Base-by-base conservation (phyloP, 805 yeast species). In the Blastobotrys chiropterorum region DNA sequence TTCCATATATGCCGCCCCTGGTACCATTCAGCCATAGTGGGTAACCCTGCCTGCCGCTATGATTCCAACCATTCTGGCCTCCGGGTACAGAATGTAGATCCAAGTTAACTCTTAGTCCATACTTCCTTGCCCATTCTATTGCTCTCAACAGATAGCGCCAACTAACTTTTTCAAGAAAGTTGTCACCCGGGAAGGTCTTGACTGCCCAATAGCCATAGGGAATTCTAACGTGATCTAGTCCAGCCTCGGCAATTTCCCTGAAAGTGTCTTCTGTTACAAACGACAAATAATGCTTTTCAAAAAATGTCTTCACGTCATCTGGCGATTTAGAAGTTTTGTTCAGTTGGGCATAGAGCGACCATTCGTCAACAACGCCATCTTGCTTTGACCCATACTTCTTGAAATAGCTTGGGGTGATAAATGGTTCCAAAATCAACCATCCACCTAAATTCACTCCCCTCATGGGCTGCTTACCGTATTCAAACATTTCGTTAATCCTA, bases 131-230 rank as follows among this genome's bases (percentile, higher is more conserved):
- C 95, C 95, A 87, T 46, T 71, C 77, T 39, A 87, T 68, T 0
- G 88, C 86, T 52, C 77, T 67, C 45, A 83, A 80, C 53, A 87
- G 67, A 61, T 84, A 86, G 45, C 71, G 45, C 70, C 70, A 67
- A 6, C 71, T 68, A 48, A 81, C 81, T 54, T 85, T 87, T 50
- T 65, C 79, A 39, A 87, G 85, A 62, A 84, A 88, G 2, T 94
- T 59, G 39, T 62, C 67, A 1, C 60, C 62, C 30, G 61, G 56
- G 38, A 63, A 56, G 38, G 67, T 67, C 52, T 73, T 74, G 68
- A 82, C 83, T 1, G 90, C 87, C 94, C 95, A 86, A 65, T 86
- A 86, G 2, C 92, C 92, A 47, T 85, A 77, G 0, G 94, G 94
- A 38, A 86, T 75, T 47, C 94, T 70, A n/a, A 85, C 88, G 58